These are phyloP conservation scores for Heritiera littoralis DNA, from an alignment of 345 rosid genomes.

Conservation along the genomic window DNA sequence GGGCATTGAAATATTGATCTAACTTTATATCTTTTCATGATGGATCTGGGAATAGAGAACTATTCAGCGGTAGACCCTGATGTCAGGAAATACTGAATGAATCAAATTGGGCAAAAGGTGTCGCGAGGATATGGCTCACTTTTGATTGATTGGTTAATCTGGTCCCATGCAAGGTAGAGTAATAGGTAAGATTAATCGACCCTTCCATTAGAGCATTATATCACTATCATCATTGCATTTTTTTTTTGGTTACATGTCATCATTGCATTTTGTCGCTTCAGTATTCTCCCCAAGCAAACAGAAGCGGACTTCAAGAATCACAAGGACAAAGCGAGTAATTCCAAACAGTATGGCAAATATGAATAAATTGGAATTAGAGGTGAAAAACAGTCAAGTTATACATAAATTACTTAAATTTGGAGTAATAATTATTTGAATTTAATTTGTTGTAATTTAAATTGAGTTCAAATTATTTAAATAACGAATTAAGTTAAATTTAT, in stretches of 20 bases:
- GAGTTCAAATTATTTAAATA: no score
- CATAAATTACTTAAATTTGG: no score
- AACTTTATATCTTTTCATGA: background rate
- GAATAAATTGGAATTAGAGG: background rate
- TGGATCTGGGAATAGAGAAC: background rate
- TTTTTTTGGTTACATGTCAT: background rate
- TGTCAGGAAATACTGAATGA: background rate
- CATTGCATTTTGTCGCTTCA: background rate
- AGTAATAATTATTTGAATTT: no score
- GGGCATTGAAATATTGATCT: background rate
- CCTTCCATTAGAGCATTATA: background rate
- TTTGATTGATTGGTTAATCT: background rate
- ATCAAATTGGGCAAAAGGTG: background rate
- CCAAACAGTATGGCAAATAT: background rate
- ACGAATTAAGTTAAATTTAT: no score
- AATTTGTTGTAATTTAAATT: no score
- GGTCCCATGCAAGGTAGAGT: background rate
- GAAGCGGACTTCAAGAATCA: background rate
- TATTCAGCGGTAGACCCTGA: background rate
- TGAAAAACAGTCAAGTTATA: no score
- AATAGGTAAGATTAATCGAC: background rate
- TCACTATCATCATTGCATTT: background rate
- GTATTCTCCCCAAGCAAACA: background rate
- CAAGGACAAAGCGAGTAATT: background rate
- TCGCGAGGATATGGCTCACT: background rate